phyloP scores from a whole-genome alignment of 2,329 filamentous ascomycete species.

The Diaporthe sp. region DNA sequence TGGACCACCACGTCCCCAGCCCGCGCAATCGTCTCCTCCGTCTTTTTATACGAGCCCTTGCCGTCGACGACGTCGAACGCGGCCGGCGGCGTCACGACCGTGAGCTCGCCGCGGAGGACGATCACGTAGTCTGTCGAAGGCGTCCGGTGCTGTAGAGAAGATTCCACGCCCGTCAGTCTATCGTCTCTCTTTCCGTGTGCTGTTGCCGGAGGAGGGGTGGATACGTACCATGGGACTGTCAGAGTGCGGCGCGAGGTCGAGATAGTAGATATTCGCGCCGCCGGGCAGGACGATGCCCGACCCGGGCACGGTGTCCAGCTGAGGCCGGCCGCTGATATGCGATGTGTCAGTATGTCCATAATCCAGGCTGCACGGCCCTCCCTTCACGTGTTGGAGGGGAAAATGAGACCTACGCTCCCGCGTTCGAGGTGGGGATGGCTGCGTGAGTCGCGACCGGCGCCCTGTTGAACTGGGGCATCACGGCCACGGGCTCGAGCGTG shows the following conservation, averaged over 20 bases:
- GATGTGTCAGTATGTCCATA: background rate
- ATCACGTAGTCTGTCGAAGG: conserved; percentile 49
- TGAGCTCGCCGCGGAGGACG: conserved; percentile 46
- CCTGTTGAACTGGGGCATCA: conserved; percentile 13
- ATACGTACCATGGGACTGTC: conserved; percentile 45
- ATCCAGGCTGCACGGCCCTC: background rate
- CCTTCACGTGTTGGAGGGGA: background rate
- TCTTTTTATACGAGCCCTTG: conserved; percentile 44
- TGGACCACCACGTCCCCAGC: conserved; percentile 48
- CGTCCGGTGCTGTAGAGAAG: conserved; percentile 46
- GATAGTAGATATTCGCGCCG: conserved; percentile 48
- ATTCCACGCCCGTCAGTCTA: background rate
- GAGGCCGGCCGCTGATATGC: conserved; percentile 15
- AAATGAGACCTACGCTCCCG: conserved; percentile 40
- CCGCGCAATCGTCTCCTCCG: conserved; percentile 45
- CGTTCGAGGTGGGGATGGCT: conserved; percentile 36
- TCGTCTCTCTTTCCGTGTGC: background rate
- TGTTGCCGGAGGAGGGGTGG: background rate
- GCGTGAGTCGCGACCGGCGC: conserved; percentile 27
- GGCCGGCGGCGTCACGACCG: conserved; percentile 45
- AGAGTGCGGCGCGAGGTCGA: conserved; percentile 47
- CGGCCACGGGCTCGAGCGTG: background rate
- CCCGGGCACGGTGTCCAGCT: conserved; percentile 46
- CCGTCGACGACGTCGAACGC: conserved; percentile 45
- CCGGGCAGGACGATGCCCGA: conserved; percentile 49